Conservation (phyloP, 768 basidiomycete species). For the Auriscalpium vulgare region DNA sequence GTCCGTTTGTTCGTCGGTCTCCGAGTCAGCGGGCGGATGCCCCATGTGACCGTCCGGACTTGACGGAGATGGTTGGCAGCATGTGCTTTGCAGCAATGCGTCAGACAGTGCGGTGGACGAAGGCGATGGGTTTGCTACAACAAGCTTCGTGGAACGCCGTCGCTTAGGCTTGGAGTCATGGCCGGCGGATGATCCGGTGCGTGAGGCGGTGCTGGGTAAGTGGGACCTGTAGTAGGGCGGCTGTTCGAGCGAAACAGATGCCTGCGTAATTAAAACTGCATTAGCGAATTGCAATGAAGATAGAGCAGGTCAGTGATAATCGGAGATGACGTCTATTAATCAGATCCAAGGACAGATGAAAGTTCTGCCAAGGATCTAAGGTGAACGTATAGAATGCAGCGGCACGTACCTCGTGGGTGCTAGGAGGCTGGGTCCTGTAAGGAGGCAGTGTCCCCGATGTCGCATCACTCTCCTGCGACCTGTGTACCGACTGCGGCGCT, state of each 20-base stretch:
- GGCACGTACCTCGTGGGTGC: neutral
- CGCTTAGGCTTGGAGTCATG: neutral
- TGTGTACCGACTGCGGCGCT: neutral
- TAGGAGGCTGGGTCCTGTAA: neutral
- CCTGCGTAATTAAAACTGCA: neutral
- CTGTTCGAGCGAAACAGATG: neutral
- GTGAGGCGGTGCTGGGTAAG: neutral
- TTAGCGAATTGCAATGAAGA: neutral
- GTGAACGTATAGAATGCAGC: neutral
- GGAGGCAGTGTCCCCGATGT: slow-evolving; percentile 2
- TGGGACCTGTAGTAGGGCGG: neutral
- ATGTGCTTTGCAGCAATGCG: neutral
- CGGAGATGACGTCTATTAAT: no score
- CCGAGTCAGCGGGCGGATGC: neutral
- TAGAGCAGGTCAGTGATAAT: neutral
- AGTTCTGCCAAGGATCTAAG: neutral
- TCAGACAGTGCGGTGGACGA: neutral
- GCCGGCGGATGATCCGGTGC: neutral
- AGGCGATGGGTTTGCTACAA: neutral
- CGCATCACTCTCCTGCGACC: neutral
- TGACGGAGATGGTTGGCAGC: neutral
- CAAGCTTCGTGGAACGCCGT: neutral
- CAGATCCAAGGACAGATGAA: no score
- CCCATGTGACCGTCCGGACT: neutral
- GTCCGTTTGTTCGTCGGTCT: neutral